Evolutionary conservation across 2,329 filamentous ascomycete species (phyloP), one percentile per base, ranked within the genome.

Genomic region (Colletotrichum noveboracense): DNA sequence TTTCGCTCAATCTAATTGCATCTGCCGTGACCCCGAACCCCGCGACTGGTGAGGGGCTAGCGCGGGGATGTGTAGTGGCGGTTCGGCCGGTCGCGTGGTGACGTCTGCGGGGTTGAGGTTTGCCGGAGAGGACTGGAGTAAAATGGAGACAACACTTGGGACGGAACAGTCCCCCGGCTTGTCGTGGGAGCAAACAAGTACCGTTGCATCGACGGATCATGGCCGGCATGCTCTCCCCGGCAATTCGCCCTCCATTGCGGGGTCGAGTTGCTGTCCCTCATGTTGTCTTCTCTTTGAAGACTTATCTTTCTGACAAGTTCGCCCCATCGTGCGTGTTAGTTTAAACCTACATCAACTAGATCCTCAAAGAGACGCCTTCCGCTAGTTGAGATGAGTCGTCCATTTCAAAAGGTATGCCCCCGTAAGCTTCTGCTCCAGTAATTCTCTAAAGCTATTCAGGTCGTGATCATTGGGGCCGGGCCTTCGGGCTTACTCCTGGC

Each of bases 401-500:
- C 71, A 5, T 76, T 76, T 5, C 58, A 48, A 14, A 75, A 75
- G 52, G 74, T 75, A 28, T 6, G 61, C 28, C 14, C 12, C 16
- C 55, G 2, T 13, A 0, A 16, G 3, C 13, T 60, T 21, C 30
- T 1, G n/a, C 12, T 18, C 3, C n/a, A 32, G 24, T n/a, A 58
- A 8, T 1, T 6, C 6, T 48, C 3, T 34, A 64, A 56, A 70
- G 18, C 8, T 58, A 12, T 21, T 13, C 6, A 77, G 69, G 56
- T 77, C 55, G 66, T 89, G 28, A 85, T 89, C 64, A 86, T 89
- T 12, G 88, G 88, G 66, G 88, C 88, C 18, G 88, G 88, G 21
- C 88, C 88, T 2, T 86, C 87, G 0, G 88, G 88, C 21, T 84
- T 90, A 3, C 82, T 89, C 9, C 84, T 88, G n/a, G 86, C 85